Percentiles rank a stretch among this genome's conserved stretches.
phyloP scores from a whole-genome alignment of 345 rosid species.

The Stellera chamaejasme region DNA sequence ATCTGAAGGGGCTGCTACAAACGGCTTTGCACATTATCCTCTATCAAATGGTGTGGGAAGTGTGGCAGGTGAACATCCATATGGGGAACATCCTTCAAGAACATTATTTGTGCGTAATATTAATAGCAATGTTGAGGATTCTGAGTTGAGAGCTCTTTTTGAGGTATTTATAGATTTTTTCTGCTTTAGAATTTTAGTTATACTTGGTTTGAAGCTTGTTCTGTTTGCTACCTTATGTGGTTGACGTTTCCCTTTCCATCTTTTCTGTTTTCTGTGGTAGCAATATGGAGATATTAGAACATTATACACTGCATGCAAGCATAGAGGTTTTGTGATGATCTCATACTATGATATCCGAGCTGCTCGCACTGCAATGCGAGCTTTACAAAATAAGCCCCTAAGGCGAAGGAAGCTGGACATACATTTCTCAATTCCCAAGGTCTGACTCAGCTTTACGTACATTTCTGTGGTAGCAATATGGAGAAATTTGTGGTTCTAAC shows the following conservation, averaged over 20 bases:
- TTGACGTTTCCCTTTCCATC: background rate
- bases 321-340: conserved; percentile 96
- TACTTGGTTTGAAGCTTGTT: background rate
- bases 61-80: conserved; percentile 87
- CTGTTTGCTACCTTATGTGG: background rate
- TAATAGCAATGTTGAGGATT: conserved; percentile 89
- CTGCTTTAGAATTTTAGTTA: background rate
- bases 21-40: conserved; percentile 37
- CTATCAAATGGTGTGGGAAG: conserved; percentile 57
- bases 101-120: conserved; percentile 90
- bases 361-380: conserved; percentile 91
- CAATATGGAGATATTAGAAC: conserved; percentile 93
- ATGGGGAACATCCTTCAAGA: conserved; percentile 96
- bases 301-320: conserved; percentile 90
- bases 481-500: conserved; percentile 9
- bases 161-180: conserved; percentile 42
- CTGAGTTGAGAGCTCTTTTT: conserved; percentile 74
- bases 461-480: no score
- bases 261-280: conserved; percentile 29
- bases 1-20: conserved; percentile 42
- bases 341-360: conserved; percentile 89
- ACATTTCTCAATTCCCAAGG: conserved; percentile 98
- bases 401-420: conserved; percentile 86
- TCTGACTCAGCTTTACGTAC: conserved; percentile 22
- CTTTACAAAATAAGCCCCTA: conserved; percentile 81